Evolutionary conservation across 768 basidiomycete genomes (phyloP).

Genomic region (Sporobolomyces roseus): DNA sequence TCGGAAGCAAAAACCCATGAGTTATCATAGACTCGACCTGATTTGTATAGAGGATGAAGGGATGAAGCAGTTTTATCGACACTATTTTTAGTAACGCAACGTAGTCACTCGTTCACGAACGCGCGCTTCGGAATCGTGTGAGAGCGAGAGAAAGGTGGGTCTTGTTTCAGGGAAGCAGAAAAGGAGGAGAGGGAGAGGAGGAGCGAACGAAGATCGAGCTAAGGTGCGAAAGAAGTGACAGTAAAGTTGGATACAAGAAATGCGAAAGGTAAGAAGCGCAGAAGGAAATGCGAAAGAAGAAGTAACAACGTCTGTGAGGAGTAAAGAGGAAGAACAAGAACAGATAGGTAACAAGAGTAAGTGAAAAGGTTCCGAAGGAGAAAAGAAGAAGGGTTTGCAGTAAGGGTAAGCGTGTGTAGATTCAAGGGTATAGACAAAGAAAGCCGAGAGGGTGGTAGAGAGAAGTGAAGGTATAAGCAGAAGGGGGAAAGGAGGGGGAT

Average conservation of each 20-base stretch:
- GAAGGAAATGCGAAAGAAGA: not conserved
- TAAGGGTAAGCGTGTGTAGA: no score
- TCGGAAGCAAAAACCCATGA: constrained; percentile 7
- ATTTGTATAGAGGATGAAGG: not conserved
- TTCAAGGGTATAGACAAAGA: constrained; percentile 5
- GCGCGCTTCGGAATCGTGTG: no score
- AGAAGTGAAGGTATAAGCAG: not conserved
- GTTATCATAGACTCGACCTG: not conserved
- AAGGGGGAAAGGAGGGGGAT: not conserved
- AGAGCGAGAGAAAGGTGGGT: no score
- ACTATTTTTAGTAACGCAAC: not conserved
- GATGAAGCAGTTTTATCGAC: not conserved
- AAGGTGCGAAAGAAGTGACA: not conserved
- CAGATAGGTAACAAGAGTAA: not conserved
- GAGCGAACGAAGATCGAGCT: no score
- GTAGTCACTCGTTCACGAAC: no score
- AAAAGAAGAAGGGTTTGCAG: not conserved
- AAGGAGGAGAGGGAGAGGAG: no score
- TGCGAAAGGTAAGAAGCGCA: not conserved
- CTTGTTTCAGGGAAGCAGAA: no score
- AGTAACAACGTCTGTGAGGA: not conserved
- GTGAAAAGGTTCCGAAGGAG: constrained; percentile 3
- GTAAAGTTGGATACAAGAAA: not conserved
- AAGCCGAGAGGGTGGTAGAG: not conserved
- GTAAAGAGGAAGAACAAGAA: not conserved